A percentile compares a stretch with the other conserved stretches of the same genome.
phyloP scores from a whole-genome alignment of 148 eudicot species.

The Vaccinium myrtillus region DNA sequence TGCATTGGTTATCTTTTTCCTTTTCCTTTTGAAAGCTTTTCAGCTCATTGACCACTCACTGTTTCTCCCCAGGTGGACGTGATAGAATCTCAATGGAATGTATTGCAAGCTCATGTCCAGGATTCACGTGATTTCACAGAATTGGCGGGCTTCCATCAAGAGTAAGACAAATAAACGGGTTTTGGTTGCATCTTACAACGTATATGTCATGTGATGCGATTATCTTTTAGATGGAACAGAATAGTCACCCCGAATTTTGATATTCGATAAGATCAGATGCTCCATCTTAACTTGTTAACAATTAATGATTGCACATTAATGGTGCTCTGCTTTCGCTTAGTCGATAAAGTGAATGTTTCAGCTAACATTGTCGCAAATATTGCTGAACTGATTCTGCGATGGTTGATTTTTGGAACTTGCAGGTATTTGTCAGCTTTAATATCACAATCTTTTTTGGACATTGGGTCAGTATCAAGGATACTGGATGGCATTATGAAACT shows the following conservation, averaged over 20 bases:
- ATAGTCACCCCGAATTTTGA: not conserved
- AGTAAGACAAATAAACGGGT: conserved; percentile 47
- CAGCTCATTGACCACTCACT: conserved; percentile 3
- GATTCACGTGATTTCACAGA: conserved; percentile 94
- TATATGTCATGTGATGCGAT: not conserved
- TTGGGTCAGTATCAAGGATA: conserved; percentile 96
- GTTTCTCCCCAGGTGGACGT: conserved; percentile 73
- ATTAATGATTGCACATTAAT: not conserved
- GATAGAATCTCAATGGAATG: conserved; percentile 98
- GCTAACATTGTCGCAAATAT: not conserved
- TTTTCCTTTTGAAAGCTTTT: not conserved
- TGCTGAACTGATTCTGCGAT: not conserved
- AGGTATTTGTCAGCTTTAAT: conserved; percentile 97
- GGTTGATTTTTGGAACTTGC: conserved; percentile 27
- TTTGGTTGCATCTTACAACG: not conserved
- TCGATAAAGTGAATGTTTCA: not conserved
- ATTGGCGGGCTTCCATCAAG: conserved; percentile 89
- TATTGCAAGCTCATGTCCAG: conserved; percentile 81
- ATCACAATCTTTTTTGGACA: conserved; percentile 97
- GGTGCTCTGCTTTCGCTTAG: not conserved
- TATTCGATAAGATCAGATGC: not conserved
- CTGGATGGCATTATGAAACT: conserved; percentile 93
- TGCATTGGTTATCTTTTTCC: not conserved
- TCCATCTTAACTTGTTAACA: conserved; percentile 3
- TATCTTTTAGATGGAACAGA: not conserved